These are phyloP conservation scores for Neoboletus brunneissimus DNA, from an alignment of 768 basidiomycete species.

Conservation along the genomic window DNA sequence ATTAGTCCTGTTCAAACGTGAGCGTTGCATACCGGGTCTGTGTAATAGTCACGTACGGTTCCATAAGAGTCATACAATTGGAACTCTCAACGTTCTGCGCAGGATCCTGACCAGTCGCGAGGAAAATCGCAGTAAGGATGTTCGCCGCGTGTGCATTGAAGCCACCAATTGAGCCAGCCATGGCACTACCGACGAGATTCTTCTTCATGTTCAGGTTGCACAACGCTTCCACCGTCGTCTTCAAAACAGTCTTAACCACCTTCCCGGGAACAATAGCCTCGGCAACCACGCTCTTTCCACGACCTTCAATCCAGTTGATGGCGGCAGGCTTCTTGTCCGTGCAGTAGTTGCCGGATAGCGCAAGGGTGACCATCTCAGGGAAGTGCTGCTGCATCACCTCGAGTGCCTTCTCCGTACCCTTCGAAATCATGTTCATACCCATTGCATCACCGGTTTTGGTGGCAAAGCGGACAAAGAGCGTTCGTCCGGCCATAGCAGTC, in stretches of 20 bases:
- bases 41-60: constrained; percentile 61
- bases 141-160: constrained; percentile 99
- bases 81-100: constrained; percentile 99
- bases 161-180: constrained; percentile 97
- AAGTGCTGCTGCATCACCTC: constrained; percentile 74
- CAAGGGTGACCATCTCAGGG: constrained; percentile 88
- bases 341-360: constrained; percentile 96
- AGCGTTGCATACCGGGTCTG: constrained; percentile 1
- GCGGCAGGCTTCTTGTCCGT: constrained; percentile 99
- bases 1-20: constrained; percentile 59
- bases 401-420: constrained; percentile 94
- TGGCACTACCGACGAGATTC: constrained; percentile 94
- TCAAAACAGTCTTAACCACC: constrained; percentile 85
- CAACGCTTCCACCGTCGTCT: constrained; percentile 89
- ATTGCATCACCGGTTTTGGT: constrained; percentile 97
- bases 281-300: constrained; percentile 96
- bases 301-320: constrained; percentile 99
- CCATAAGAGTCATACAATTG: constrained; percentile 98
- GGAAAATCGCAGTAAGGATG: constrained; percentile 91
- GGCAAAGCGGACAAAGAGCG: constrained; percentile 89
- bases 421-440: constrained; percentile 99
- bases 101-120: constrained; percentile 98
- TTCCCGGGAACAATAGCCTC: constrained; percentile 91
- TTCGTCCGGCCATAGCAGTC: constrained; percentile 89
- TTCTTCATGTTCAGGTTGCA: constrained; percentile 95